Evolutionary conservation across 805 yeast genomes (phyloP), one percentile per base, ranked within the genome.

Genomic region (Candida sakaeoensis): DNA sequence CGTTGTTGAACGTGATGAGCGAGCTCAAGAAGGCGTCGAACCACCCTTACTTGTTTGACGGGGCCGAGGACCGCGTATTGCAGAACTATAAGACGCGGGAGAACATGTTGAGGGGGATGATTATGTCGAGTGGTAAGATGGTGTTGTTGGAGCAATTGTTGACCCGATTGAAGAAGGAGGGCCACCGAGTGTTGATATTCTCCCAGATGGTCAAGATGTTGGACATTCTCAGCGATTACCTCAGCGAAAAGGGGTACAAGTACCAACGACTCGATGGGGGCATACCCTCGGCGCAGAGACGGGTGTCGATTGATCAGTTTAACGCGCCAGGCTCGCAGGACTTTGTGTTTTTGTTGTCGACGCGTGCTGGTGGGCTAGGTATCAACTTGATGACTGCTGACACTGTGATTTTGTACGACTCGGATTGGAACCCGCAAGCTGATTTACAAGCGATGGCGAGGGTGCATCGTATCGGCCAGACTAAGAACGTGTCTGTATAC

Each of bases 361-460:
- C 99, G 1, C 79, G 99, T 69, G 99, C 99, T 10, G 99, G 99
- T 70, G 99, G 99, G 40, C 72, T 93, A 45, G 99, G 99, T 64
- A 93, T 93, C 58, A 93, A 93, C 60, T 72, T 93, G 58, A 93
- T 93, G 99, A 93, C 99, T 5, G 99, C 99, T 3, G 99, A 93
- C 57, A 93, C 99, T 6, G 99, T 93, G 21, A 87, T 93, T 51
- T 91, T 93, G 29, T 93, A 93, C 64, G 99, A 93, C 63, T 87
- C 96, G 4, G 99, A 93, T 67, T 93, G 99, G 99, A 93, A 93
- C 58, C 99, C 99, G 0, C 99, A 93, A 61, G 99, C 99, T 0
- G 99, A 93, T 73, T 71, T 93, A 54, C 99, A 93, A 65, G 99
- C 99, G 1, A 93, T 93, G 99, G 99, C 99, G 0, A 80, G 99